Percentiles rank a stretch among this genome's conserved stretches.
Conservation (phyloP, 352 stramenopile genomes). For the Blastocystis hominis region DNA sequence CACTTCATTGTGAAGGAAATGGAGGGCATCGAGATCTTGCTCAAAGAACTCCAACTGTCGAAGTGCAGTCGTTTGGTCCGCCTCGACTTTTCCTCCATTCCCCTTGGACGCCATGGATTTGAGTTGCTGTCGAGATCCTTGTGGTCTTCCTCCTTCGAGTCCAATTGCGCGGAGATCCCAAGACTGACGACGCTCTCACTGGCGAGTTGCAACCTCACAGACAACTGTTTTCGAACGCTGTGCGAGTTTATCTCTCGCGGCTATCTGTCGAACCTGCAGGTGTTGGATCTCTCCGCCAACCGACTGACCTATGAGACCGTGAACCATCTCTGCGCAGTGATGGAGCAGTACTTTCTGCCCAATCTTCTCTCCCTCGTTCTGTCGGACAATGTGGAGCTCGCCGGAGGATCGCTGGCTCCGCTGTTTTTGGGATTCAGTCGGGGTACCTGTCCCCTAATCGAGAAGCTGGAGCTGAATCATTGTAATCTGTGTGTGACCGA, state of each 20-base stretch:
- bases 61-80: not conserved
- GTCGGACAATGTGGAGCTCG: not conserved
- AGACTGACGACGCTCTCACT: not conserved
- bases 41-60: not conserved
- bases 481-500: not conserved
- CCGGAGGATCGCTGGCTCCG: not conserved
- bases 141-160: not conserved
- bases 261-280: not conserved
- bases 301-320: not conserved
- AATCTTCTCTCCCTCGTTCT: constrained; percentile 21
- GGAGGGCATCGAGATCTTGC: not conserved
- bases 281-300: constrained; percentile 22
- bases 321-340: not conserved
- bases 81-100: not conserved
- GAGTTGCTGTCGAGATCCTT: not conserved
- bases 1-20: not conserved
- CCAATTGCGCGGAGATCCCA: not conserved
- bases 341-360: not conserved
- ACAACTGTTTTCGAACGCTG: not conserved
- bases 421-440: not conserved
- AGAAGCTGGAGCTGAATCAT: not conserved
- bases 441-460: constrained; percentile 11
- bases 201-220: not conserved
- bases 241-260: not conserved
- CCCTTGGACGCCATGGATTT: not conserved